These are phyloP conservation scores for Cajanus cajan DNA, from an alignment of 306 rosid genomes.

Conservation along the genomic window DNA sequence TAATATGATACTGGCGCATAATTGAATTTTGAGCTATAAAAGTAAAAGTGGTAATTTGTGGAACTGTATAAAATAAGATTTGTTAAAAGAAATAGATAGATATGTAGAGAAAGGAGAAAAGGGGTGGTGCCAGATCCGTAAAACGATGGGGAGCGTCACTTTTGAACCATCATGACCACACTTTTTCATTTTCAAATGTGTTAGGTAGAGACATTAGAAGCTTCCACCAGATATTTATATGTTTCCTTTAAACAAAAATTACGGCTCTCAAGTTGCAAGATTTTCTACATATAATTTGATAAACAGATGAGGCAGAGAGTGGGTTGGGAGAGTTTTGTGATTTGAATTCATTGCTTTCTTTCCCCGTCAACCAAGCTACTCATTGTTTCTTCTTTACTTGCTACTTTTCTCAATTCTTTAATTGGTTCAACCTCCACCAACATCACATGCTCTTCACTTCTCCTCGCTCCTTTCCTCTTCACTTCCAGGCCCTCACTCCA, in stretches of 20 bases:
- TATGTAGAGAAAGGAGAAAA: neutral
- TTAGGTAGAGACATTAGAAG: slow-evolving; percentile 37
- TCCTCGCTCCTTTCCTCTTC: neutral
- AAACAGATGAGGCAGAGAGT: neutral
- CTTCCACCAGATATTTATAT: slow-evolving; percentile 27
- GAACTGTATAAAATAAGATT: too few relatives aligned
- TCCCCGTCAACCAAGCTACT: neutral
- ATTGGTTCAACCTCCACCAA: slow-evolving; percentile 23
- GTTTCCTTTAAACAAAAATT: neutral
- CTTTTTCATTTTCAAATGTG: slow-evolving; percentile 32
- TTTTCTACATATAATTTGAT: neutral
- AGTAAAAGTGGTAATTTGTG: too few relatives aligned
- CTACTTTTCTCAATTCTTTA: neutral
- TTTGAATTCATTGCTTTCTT: neutral
- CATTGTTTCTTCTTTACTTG: neutral
- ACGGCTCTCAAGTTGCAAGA: neutral
- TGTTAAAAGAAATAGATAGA: neutral
- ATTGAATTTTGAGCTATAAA: too few relatives aligned
- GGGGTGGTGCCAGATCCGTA: neutral
- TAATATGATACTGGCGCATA: too few relatives aligned
- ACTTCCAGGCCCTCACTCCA: neutral
- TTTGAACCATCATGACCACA: neutral
- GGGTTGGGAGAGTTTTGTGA: neutral
- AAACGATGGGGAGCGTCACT: neutral
- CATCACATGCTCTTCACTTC: slow-evolving; percentile 21